Evolutionary conservation across 2,329 filamentous ascomycete genomes (phyloP).

Genomic region (Calonectria multiphialidica): DNA sequence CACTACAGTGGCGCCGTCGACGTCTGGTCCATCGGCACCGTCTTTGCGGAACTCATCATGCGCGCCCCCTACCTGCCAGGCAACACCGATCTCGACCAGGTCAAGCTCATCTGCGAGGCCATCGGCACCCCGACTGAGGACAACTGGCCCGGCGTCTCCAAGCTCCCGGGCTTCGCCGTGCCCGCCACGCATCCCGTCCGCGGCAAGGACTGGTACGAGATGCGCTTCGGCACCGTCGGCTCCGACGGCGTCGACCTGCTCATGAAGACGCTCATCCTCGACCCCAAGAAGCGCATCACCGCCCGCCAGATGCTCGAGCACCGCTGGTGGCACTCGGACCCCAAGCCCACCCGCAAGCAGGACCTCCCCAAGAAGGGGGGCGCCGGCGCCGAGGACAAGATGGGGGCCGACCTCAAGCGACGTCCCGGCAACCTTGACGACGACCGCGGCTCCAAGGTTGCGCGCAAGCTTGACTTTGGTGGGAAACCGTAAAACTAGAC

Average conservation of each 20-base stretch:
- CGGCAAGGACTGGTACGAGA: conserved; percentile 78
- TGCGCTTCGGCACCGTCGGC: conserved; percentile 84
- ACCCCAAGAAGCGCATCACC: conserved; percentile 87
- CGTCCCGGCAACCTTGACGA: conserved; percentile 77
- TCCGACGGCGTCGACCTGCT: conserved; percentile 88
- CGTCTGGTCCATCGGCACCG: conserved; percentile 92
- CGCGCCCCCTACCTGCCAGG: conserved; percentile 87
- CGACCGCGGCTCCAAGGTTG: conserved; percentile 78
- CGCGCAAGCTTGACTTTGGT: conserved; percentile 85
- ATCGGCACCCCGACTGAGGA: conserved; percentile 94
- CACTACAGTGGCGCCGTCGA: conserved; percentile 94
- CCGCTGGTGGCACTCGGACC: conserved; percentile 87
- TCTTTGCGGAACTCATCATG: conserved; percentile 91
- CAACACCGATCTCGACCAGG: conserved; percentile 87
- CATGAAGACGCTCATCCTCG: conserved; percentile 85
- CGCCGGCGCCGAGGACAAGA: conserved; percentile 78
- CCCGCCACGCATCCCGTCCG: conserved; percentile 72
- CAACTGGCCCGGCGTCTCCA: conserved; percentile 92
- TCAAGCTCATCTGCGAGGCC: conserved; percentile 84
- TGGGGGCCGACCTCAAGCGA: conserved; percentile 86
- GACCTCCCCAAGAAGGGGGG: conserved; percentile 84
- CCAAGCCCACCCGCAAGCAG: conserved; percentile 84
- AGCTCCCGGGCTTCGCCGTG: conserved; percentile 83
- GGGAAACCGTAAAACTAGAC: conserved; percentile 42
- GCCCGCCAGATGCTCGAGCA: conserved; percentile 84